A percentile compares a stretch with the other conserved stretches of the same genome.
Conservation (phyloP, 75 land plant species). For the Picea sitchensis region DNA sequence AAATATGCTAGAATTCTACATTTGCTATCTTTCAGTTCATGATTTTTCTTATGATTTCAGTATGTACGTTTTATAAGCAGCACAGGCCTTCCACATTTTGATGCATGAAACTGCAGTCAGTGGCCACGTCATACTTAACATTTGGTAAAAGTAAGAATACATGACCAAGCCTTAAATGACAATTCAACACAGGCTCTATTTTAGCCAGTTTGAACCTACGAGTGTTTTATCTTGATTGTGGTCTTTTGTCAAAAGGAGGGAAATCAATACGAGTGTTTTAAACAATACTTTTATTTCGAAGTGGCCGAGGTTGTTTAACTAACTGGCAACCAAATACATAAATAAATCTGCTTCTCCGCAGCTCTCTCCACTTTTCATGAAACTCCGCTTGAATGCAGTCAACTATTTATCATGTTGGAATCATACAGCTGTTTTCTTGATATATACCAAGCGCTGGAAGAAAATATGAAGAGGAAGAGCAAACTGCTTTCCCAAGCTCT, state of each 20-base stretch:
- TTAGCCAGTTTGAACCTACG: neutral
- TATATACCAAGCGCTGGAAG: neutral
- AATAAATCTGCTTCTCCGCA: neutral
- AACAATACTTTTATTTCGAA: neutral
- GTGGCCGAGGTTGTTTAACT: neutral
- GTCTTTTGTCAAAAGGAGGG: neutral
- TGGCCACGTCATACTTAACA: no score
- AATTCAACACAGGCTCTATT: neutral
- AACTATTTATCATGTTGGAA: neutral
- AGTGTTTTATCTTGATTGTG: neutral
- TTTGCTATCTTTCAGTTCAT: no score
- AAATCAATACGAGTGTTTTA: neutral
- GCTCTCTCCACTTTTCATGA: no score
- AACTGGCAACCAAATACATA: neutral
- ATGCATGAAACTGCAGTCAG: no score
- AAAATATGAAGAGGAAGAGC: conserved; percentile 7
- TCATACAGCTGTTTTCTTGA: neutral
- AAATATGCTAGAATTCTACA: no score
- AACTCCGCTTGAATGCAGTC: no score
- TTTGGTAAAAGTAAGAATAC: no score
- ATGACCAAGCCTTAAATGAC: no score
- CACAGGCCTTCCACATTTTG: no score
- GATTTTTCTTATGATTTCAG: no score
- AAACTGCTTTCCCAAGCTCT: conserved; percentile 1
- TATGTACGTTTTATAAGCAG: no score